phyloP scores from a whole-genome alignment of 495 filamentous ascomycete genomes.

The Penicillium riverlandense region DNA sequence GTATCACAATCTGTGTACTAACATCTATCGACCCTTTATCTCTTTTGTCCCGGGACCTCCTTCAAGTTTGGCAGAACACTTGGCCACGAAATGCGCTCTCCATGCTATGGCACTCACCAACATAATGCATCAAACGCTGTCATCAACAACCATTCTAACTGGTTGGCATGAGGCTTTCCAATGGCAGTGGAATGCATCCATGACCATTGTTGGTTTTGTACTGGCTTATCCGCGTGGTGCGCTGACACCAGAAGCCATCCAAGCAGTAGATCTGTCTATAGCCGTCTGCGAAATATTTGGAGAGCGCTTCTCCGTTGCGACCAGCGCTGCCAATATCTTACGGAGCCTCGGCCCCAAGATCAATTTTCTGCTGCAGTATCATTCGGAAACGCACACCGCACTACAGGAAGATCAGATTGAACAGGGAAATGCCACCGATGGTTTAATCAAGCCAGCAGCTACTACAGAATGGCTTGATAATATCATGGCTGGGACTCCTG shows the following conservation, averaged over 20 bases:
- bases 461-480: too few relatives aligned
- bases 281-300: slow-evolving; percentile 26
- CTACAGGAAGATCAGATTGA: too few relatives aligned
- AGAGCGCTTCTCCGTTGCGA: background rate
- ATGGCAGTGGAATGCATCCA: slow-evolving; percentile 44
- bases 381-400: too few relatives aligned
- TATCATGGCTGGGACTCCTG: too few relatives aligned
- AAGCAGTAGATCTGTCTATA: slow-evolving; percentile 26
- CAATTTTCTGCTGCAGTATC: too few relatives aligned
- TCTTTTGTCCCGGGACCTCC: slow-evolving; percentile 7
- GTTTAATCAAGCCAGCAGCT: too few relatives aligned
- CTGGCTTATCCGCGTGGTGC: slow-evolving; percentile 27
- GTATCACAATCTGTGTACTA: slow-evolving; percentile 20
- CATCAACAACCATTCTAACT: slow-evolving; percentile 32
- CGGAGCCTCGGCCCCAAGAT: too few relatives aligned
- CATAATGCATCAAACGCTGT: slow-evolving; percentile 42
- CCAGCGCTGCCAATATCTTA: background rate
- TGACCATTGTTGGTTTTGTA: slow-evolving; percentile 41
- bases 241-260: slow-evolving; percentile 15
- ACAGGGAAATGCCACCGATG: too few relatives aligned
- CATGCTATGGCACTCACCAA: slow-evolving; percentile 41
- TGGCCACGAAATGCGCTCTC: slow-evolving; percentile 25
- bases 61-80: slow-evolving; percentile 17
- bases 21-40: slow-evolving; percentile 20
- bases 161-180: slow-evolving; percentile 42